Evolutionary conservation across 2,329 filamentous ascomycete species (phyloP), one percentile per base, ranked within the genome.

Genomic region (Coniella lustricola): DNA sequence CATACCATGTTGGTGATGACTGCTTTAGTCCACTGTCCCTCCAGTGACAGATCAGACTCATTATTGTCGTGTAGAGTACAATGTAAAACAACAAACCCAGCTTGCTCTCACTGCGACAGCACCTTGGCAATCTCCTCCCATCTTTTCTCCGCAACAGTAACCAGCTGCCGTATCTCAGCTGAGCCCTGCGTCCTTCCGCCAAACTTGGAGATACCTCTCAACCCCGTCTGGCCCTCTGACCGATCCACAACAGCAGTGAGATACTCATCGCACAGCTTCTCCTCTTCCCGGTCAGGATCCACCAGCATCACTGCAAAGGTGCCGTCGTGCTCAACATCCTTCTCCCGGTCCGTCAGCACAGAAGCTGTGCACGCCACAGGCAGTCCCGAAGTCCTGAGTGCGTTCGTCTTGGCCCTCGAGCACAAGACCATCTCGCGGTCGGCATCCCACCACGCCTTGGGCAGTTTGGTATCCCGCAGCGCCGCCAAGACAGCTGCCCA

Each of bases 211-310:
- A 97, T 75, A 43, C 77, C 79, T 55, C 88, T 57, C 16, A 95
- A 72, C 57, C 74, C 76, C 3, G 73, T 75, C 43, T 72, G 68
- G 1, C 71, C 76, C n/a, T 62, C 59, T 12, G 63, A 68, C 51
- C 70, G 71, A 62, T 91, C 85, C n/a, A 95, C 79, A 42, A 93
- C 82, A 31, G 95, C 70, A 3, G 84, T 90, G n/a, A 93, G 72
- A n/a, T 68, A 77, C 73, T 98, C 93, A 53, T 82, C 75, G 62
- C 89, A 95, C 37, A 95, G 68, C 8, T 77, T 79, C 69, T 97
- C 93, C 69, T 98, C 93, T 57, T 95, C 84, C 18, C 82, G 79
- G 68, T 98, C 93, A 2, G 89, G 89, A 68, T 98, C 93, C 7
- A 86, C 80, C 49, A 98, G 67, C 3, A 96, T 71, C 88, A 90